A percentile compares a stretch with the other conserved stretches of the same genome.
phyloP scores from a whole-genome alignment of 2,329 filamentous ascomycete genomes.

The Ophiostoma himal-ulmi region DNA sequence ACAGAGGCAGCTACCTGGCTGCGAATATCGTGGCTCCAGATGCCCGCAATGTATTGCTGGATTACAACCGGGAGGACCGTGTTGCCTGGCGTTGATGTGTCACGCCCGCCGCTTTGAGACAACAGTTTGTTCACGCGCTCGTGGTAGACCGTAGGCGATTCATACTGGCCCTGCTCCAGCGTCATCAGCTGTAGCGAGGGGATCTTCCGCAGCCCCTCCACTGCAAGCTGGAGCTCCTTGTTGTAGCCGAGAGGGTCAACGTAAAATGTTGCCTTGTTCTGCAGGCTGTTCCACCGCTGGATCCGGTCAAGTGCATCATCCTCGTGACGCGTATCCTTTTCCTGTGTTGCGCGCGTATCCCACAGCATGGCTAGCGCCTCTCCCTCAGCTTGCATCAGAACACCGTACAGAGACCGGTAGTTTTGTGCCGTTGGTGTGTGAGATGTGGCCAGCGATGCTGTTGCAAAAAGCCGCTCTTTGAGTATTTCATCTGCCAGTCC shows the following conservation, averaged over 20 bases:
- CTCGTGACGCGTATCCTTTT: conserved; percentile 35
- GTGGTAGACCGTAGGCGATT: conserved; percentile 48
- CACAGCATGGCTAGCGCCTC: conserved; percentile 47
- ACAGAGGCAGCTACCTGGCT: conserved; percentile 37
- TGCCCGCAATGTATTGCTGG: conserved; percentile 48
- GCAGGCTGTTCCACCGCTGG: conserved; percentile 43
- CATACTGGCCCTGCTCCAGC: conserved; percentile 49
- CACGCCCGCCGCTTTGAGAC: conserved; percentile 32
- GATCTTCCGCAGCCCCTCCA: conserved; percentile 46
- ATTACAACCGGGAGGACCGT: conserved; percentile 33
- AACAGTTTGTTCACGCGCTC: conserved; percentile 40
- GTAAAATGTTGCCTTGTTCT: conserved; percentile 37
- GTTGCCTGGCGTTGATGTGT: conserved; percentile 27
- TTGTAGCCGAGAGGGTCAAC: conserved; percentile 46
- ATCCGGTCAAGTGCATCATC: conserved; percentile 37
- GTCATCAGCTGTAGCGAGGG: conserved; percentile 48
- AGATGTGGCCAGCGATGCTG: conserved; percentile 43
- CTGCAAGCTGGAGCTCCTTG: conserved; percentile 46
- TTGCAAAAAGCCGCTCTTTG: conserved; percentile 40
- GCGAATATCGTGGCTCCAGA: conserved; percentile 44
- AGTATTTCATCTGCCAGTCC: conserved; percentile 48
- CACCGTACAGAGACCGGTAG: conserved; percentile 48
- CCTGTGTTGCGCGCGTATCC: conserved; percentile 37
- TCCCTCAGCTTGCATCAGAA: conserved; percentile 51
- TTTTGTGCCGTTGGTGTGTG: conserved; percentile 29